These are phyloP conservation scores for Pichia paraexigua DNA, from an alignment of 805 yeast genomes.

Conservation along the genomic window DNA sequence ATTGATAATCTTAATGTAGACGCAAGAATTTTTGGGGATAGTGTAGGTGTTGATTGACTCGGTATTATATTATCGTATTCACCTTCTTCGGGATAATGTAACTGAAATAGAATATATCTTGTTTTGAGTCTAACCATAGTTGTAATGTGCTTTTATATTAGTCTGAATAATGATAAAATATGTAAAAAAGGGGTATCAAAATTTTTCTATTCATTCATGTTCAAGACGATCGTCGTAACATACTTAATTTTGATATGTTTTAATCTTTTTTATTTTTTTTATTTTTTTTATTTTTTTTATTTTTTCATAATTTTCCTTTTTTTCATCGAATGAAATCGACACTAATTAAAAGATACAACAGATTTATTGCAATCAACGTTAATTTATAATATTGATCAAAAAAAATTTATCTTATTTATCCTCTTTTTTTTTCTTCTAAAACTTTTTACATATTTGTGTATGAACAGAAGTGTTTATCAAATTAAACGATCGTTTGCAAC, in stretches of 20 bases:
- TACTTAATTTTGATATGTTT: no score
- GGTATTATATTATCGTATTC: conserved; percentile 23
- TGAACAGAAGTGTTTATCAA: background rate
- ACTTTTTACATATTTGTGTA: background rate
- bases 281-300: background rate
- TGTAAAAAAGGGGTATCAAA: no score
- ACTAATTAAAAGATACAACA: background rate
- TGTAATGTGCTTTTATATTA: no score
- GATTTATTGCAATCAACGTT: background rate
- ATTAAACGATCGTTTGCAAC: background rate
- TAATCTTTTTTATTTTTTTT: background rate
- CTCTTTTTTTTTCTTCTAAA: background rate
- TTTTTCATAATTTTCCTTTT: no score
- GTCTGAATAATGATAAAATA: no score
- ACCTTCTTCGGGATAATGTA: conserved; percentile 34
- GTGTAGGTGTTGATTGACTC: conserved; percentile 36
- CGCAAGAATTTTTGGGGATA: conserved; percentile 44
- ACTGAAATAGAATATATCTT: conserved; percentile 74
- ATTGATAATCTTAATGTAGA: conserved; percentile 48
- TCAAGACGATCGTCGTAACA: background rate
- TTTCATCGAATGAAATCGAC: background rate
- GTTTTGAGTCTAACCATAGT: conserved; percentile 83
- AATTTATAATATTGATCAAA: no score
- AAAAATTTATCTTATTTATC: no score
- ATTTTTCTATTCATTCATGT: no score